A percentile compares a stretch with the other conserved stretches of the same genome.
Conservation (phyloP, 1,139 yeast genomes). For the Candida sp. region DNA sequence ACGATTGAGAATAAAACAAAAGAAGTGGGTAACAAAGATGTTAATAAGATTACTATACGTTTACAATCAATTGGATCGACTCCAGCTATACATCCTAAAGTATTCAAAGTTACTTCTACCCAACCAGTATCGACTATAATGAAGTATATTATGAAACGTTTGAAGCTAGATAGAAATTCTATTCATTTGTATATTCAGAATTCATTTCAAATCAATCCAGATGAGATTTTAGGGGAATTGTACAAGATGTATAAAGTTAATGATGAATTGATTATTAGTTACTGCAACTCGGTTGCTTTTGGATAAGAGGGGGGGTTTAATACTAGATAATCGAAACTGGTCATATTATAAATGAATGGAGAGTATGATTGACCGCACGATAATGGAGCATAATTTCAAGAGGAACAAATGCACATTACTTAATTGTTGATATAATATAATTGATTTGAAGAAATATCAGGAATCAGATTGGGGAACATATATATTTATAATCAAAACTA, state of each 20-base stretch:
- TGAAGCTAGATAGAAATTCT: slow-evolving; percentile 22
- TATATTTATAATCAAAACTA: too few relatives aligned
- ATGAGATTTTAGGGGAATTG: slow-evolving; percentile 50
- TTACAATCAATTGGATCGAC: slow-evolving; percentile 62
- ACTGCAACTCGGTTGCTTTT: slow-evolving; percentile 57
- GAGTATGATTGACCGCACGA: too few relatives aligned
- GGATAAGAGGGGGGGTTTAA: too few relatives aligned
- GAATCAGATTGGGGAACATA: too few relatives aligned
- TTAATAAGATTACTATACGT: slow-evolving; percentile 38
- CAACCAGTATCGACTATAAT: slow-evolving; percentile 46
- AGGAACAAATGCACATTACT: too few relatives aligned
- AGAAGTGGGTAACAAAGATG: slow-evolving; percentile 3
- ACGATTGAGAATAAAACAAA: neutral
- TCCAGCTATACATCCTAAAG: slow-evolving; percentile 44
- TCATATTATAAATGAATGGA: too few relatives aligned
- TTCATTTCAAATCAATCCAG: slow-evolving; percentile 60
- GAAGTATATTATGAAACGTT: slow-evolving; percentile 40
- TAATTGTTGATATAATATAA: too few relatives aligned
- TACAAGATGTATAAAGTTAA: slow-evolving; percentile 41
- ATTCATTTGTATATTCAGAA: slow-evolving; percentile 49
- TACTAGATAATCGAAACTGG: too few relatives aligned
- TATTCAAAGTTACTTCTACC: slow-evolving; percentile 44
- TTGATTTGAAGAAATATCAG: too few relatives aligned
- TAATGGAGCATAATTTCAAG: too few relatives aligned
- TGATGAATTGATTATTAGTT: slow-evolving; percentile 50